A percentile compares a stretch with the other conserved stretches of the same genome.
phyloP scores from a whole-genome alignment of 208 protist genomes.

The Trypanosoma theileri region DNA sequence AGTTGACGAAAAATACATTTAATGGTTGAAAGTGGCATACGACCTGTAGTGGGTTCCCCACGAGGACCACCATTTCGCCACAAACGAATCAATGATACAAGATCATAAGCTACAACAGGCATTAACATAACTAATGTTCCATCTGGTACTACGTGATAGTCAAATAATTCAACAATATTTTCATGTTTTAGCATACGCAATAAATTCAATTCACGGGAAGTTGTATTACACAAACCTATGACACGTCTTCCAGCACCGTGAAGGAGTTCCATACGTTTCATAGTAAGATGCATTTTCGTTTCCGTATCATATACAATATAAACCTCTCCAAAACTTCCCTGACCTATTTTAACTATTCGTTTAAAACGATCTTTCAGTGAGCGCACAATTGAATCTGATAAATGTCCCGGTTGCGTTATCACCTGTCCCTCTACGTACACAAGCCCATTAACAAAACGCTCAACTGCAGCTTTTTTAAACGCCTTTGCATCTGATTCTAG shows the following conservation, averaged over 20 bases:
- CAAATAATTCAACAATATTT: constrained; percentile 65
- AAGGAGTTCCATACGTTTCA: constrained; percentile 84
- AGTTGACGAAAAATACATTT: constrained; percentile 87
- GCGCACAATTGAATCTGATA: constrained; percentile 9
- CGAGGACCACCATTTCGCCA: constrained; percentile 31
- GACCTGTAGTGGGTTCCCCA: constrained; percentile 25
- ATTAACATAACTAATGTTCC: constrained; percentile 72
- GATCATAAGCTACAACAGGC: constrained; percentile 75
- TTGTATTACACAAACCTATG: constrained; percentile 70
- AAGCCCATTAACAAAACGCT: constrained; percentile 10
- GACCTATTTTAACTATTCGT: constrained; percentile 75
- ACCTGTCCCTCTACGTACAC: neutral
- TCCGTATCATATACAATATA: constrained; percentile 83
- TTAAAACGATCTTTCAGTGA: constrained; percentile 56
- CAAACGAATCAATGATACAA: constrained; percentile 60
- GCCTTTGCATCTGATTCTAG: constrained; percentile 12
- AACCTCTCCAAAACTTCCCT: constrained; percentile 86
- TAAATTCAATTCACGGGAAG: constrained; percentile 71
- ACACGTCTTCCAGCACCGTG: constrained; percentile 42
- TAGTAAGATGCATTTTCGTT: constrained; percentile 64
- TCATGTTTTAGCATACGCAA: constrained; percentile 67
- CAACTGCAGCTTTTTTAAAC: constrained; percentile 11
- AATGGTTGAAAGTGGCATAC: constrained; percentile 71
- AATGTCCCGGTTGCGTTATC: neutral
- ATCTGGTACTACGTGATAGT: constrained; percentile 72